Evolutionary conservation across 495 filamentous ascomycete species (phyloP).

Genomic region (Aspergillus funiculosus): DNA sequence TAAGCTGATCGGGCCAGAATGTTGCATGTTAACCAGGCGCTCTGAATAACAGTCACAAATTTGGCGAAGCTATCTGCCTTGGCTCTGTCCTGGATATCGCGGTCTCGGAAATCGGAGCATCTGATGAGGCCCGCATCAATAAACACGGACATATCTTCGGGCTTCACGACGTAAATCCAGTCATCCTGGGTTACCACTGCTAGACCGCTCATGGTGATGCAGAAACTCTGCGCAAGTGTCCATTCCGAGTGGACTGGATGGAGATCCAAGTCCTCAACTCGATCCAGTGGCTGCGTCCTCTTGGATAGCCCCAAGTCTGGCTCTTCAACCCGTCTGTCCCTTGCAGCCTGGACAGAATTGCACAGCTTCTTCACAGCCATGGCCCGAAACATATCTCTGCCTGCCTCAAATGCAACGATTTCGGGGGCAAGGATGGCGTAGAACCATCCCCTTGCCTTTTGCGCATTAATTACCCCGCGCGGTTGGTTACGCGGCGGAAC

Average conservation of each 20-base stretch:
- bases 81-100: slow-evolving; percentile 6
- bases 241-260: neutral
- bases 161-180: slow-evolving; percentile 9
- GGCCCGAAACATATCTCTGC: slow-evolving; percentile 2
- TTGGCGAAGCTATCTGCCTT: slow-evolving; percentile 7
- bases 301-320: neutral
- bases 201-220: neutral
- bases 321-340: neutral
- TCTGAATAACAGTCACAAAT: slow-evolving; percentile 4
- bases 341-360: neutral
- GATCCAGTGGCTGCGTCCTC: neutral
- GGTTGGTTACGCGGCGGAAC: slow-evolving; percentile 1
- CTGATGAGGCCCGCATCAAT: slow-evolving; percentile 1
- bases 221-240: neutral
- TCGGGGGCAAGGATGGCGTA: slow-evolving; percentile 4
- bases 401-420: neutral
- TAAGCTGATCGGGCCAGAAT: slow-evolving; percentile 1
- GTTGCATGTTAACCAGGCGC: slow-evolving; percentile 7
- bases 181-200: neutral
- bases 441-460: neutral
- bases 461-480: neutral
- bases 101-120: slow-evolving; percentile 4
- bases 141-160: slow-evolving; percentile 1
- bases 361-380: slow-evolving; percentile 1
- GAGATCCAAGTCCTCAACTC: neutral